phyloP scores from a whole-genome alignment of 148 eudicot genomes.

The Chenopodium suecicum region DNA sequence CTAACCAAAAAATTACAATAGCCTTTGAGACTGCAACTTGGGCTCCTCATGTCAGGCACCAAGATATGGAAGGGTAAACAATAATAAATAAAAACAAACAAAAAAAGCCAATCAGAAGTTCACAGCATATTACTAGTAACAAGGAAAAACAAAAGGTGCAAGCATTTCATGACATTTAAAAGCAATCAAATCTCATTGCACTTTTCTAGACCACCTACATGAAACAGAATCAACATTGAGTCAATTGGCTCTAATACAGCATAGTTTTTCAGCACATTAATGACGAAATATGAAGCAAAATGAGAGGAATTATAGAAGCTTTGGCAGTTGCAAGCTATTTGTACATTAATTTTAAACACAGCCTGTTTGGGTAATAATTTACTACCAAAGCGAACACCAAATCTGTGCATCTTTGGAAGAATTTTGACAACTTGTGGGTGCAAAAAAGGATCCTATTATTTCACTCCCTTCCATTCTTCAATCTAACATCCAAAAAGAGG shows the following conservation, averaged over 20 bases:
- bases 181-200: not conserved
- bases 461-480: not conserved
- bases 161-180: not conserved
- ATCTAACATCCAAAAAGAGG: not conserved
- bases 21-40: too few species aligned
- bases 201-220: not conserved
- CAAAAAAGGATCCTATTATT: too few species aligned
- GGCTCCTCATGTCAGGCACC: too few species aligned
- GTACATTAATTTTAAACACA: not conserved
- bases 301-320: too few species aligned
- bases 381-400: not conserved
- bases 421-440: too few species aligned
- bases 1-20: too few species aligned
- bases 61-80: too few species aligned
- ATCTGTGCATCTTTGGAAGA: too few species aligned
- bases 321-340: not conserved
- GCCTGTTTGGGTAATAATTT: not conserved
- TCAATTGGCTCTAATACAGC: not conserved
- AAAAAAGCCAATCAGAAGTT: too few species aligned
- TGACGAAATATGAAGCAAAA: too few species aligned
- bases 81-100: too few species aligned
- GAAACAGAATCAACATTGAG: not conserved
- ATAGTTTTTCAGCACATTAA: not conserved
- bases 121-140: too few species aligned
- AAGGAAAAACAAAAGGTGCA: not conserved